These are phyloP conservation scores for Nicotiana sylvestris DNA, from an alignment of 257 asterid species.

Conservation along the genomic window DNA sequence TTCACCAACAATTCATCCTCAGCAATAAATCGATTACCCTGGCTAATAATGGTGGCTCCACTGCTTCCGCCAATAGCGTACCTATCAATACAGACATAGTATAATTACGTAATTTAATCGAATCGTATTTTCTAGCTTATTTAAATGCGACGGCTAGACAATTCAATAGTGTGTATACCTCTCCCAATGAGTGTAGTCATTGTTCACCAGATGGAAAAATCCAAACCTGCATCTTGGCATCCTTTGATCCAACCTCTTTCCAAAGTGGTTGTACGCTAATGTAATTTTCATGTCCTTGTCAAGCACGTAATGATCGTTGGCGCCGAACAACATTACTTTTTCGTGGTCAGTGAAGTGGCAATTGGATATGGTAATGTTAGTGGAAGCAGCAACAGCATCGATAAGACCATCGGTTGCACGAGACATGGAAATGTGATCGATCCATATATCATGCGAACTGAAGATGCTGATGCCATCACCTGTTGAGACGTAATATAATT, in stretches of 20 bases:
- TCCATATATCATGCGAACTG: slow-evolving; percentile 23
- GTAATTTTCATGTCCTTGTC: slow-evolving; percentile 31
- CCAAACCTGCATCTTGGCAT: slow-evolving; percentile 39
- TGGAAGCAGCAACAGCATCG: slow-evolving; percentile 30
- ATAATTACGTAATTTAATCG: no score
- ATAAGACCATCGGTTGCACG: slow-evolving; percentile 27
- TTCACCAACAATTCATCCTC: neutral
- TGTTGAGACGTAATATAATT: neutral
- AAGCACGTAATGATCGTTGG: slow-evolving; percentile 13
- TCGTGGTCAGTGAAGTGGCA: slow-evolving; percentile 37
- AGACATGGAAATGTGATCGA: slow-evolving; percentile 34
- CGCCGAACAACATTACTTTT: slow-evolving; percentile 30
- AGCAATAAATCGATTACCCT: slow-evolving; percentile 10
- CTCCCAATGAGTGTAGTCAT: slow-evolving; percentile 41
- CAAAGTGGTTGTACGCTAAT: slow-evolving; percentile 31
- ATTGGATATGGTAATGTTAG: slow-evolving; percentile 31
- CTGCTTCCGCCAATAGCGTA: slow-evolving; percentile 16
- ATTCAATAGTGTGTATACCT: slow-evolving; percentile 21
- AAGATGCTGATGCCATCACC: slow-evolving; percentile 32
- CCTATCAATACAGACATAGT: neutral
- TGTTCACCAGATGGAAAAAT: slow-evolving; percentile 33
- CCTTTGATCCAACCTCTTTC: slow-evolving; percentile 34
- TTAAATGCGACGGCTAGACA: neutral
- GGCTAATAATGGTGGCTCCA: slow-evolving; percentile 11
- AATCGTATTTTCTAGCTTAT: no score